Conservation (phyloP, 1,284 basidiomycete species). For the Ustilago trichophora region DNA sequence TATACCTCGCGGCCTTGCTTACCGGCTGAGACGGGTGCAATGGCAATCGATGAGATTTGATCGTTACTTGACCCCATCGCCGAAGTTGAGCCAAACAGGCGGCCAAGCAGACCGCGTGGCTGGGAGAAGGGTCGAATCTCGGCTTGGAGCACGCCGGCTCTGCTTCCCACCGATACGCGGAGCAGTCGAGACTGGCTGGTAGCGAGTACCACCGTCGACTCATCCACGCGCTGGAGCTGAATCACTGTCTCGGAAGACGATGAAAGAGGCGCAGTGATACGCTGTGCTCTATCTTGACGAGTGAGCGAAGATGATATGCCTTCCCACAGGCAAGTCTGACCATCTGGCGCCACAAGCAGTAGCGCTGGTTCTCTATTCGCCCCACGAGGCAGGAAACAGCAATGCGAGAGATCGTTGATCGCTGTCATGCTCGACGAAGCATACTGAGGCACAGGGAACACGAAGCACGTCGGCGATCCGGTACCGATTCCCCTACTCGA, state of each 20-base stretch:
- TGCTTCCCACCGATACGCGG: constrained; percentile 39
- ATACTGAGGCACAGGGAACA: constrained; percentile 43
- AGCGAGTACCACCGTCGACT: constrained; percentile 35
- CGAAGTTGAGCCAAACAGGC: constrained; percentile 53
- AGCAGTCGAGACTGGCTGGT: constrained; percentile 54
- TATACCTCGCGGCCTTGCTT: constrained; percentile 46
- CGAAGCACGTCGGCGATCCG: constrained; percentile 50
- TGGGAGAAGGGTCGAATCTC: constrained; percentile 51
- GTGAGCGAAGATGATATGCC: constrained; percentile 49
- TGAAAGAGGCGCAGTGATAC: constrained; percentile 25
- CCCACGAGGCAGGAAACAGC: constrained; percentile 39
- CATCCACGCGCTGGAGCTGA: constrained; percentile 41
- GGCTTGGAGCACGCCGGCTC: constrained; percentile 47
- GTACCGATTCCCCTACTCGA: constrained; percentile 38
- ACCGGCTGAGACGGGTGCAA: constrained; percentile 26
- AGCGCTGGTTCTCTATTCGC: constrained; percentile 50
- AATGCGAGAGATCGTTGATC: constrained; percentile 32
- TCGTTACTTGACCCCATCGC: constrained; percentile 36
- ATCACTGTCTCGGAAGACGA: constrained; percentile 36
- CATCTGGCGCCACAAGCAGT: constrained; percentile 46
- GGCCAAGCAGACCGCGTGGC: constrained; percentile 54
- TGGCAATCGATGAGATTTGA: constrained; percentile 47
- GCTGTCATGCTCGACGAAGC: constrained; percentile 27
- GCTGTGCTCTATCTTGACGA: constrained; percentile 35
- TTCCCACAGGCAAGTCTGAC: constrained; percentile 51